Base-by-base conservation (phyloP, 2,329 filamentous ascomycete genomes). In the Mollisia scopiformis region DNA sequence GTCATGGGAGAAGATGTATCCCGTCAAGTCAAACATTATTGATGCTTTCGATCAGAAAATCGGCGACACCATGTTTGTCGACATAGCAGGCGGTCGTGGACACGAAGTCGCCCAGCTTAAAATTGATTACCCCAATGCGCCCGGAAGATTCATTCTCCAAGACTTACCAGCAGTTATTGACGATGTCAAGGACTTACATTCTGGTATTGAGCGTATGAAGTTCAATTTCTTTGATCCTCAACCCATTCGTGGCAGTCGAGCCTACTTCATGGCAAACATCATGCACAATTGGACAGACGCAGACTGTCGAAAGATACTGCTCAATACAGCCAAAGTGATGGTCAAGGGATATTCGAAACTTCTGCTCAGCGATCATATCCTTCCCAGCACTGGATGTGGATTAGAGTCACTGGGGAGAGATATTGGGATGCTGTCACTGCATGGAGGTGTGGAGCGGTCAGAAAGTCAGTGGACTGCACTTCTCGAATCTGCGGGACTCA, bases 261-360 rank as follows among this genome's bases (percentile, higher is more conserved):
- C 73, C 6, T 80, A 79, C 54, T 79, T 75, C 63, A 64, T 78
- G 31, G 72, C 74, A 27, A 71, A 67, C 19, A 68, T 78, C n/a
- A 64, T 72, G 27, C 72, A 74, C 59, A 69, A 75, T 60, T 75
- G 72, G 72, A 61, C 69, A 2, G 68, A 74, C 46, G 66, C 66
- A 14, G 56, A 63, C 23, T 71, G 67, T 21, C 35, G 59, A 19
- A 51, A 62, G 27, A 75, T 75, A n/a, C 59, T 75, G 1, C 14
- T 14, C 1, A 59, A 61, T 8, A 55, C 72, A 16, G 63, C 59
- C 43, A 54, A 58, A 8, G 68, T 66, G 10, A 66, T 66, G 49
- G 67, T 61, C 49, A 59, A 69, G 1, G 73, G 71, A 14, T 66
- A 66, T 30, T 61, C 58, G 4, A 60, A 31, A 28, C 35, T 66